Evolutionary conservation across 139 green algal species (phyloP).

Genomic region (Microglena sp.): DNA sequence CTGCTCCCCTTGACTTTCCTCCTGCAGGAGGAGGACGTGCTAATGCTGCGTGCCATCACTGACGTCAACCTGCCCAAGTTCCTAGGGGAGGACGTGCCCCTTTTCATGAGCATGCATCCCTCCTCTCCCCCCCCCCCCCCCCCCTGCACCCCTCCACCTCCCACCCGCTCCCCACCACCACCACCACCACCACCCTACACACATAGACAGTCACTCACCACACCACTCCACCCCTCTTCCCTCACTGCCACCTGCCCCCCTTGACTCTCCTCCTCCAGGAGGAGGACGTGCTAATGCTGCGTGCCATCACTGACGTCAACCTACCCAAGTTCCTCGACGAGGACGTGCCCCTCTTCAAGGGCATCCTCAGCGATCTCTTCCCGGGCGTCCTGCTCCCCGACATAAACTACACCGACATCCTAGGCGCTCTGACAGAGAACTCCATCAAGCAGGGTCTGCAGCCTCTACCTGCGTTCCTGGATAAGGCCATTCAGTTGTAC

Average conservation of each 20-base stretch:
- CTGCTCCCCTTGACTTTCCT: neutral
- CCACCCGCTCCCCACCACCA: neutral
- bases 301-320: conserved; percentile 57
- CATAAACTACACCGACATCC: no score
- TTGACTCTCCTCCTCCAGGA: conserved; percentile 10
- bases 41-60: conserved; percentile 61
- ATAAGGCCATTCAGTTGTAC: conserved; percentile 67
- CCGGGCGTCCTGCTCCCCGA: conserved; percentile 27
- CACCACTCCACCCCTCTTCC: neutral
- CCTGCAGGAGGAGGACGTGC: conserved; percentile 45
- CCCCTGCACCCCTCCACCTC: neutral
- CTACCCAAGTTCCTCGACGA: conserved; percentile 74
- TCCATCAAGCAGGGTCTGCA: conserved; percentile 34
- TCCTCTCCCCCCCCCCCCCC: conserved; percentile 45
- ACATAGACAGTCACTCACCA: neutral
- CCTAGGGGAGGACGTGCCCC: conserved; percentile 64
- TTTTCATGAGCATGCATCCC: conserved; percentile 45
- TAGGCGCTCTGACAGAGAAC: no score
- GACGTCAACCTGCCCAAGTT: conserved; percentile 79
- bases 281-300: no score
- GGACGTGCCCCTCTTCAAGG: conserved; percentile 68
- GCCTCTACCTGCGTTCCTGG: conserved; percentile 22
- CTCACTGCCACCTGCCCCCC: neutral
- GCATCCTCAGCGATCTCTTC: conserved; percentile 67
- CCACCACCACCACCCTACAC: neutral